Base-by-base conservation (phyloP, 2,329 filamentous ascomycete genomes). In the Scytalidium lignicola region DNA sequence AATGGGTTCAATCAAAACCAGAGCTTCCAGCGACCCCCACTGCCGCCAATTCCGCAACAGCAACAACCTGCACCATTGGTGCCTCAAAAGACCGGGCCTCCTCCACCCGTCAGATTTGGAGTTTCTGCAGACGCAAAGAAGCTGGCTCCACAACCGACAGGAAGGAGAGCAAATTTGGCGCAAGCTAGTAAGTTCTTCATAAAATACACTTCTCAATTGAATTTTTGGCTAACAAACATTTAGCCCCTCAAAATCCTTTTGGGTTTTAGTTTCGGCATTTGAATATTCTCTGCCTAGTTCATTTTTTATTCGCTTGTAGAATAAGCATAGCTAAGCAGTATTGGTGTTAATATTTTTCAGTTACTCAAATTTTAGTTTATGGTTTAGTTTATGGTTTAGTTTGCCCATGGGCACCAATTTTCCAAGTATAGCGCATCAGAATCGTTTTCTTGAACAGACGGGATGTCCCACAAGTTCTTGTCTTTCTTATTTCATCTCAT, bases 31-130 rank as follows among this genome's bases (percentile, higher is more conserved):
- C 65, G 65, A 55, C 70, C 70, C 55, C 79, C 75, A 17, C 65
- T 70, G 47, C 59, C 73, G 32, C 72, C 76, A 4, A 66, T 80
- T 21, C 76, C 78, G 22, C 32, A 37, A 17, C 82, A 83, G 61
- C 73, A 71, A 54, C 77, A 76, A 15, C 73, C 78, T n/a, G 65
- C 74, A 42, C 72, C 80, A 51, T 70, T 92, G 48, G 70, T 84
- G 54, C 80, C 89, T 42, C 89, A 95, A 65, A 84, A 87, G 73
- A 95, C 89, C 8, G 89, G 89, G 0, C 93, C 93, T 6, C 76
- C 92, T 18, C 93, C 93, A 42, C 83, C 90, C 20, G 85, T 99
- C 17, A 82, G 90, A 51, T 99, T 99, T 66, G 93, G 93, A 37
- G 84, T 95, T 29, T 77, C 80, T 50, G 73, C 76, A 22, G 81